These are phyloP conservation scores for Auricularia sp. DNA, from an alignment of 768 basidiomycete species.

Conservation along the genomic window DNA sequence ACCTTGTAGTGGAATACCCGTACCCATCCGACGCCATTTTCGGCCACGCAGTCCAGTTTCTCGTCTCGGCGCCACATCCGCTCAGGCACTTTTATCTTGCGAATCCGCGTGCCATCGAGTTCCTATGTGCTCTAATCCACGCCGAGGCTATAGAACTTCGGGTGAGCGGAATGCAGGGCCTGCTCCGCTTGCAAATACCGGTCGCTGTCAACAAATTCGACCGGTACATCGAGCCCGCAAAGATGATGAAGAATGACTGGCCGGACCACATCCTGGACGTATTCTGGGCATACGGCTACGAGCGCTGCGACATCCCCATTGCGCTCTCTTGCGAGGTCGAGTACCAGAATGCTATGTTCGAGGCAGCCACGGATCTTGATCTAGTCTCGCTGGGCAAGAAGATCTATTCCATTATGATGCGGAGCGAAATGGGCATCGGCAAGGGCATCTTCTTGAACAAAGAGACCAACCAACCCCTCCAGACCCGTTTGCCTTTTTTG, in stretches of 20 bases:
- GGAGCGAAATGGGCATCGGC: conserved; percentile 50
- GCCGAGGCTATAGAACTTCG: conserved; percentile 45
- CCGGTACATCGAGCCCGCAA: conserved; percentile 37
- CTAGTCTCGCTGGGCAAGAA: conserved; percentile 41
- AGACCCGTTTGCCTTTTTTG: conserved; percentile 48
- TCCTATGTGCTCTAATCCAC: conserved; percentile 47
- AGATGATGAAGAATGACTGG: conserved; percentile 34
- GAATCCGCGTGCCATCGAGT: conserved; percentile 34
- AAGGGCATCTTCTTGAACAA: conserved; percentile 42
- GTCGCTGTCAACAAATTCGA: conserved; percentile 29
- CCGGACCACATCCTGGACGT: conserved; percentile 37
- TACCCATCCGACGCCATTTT: conserved; percentile 32
- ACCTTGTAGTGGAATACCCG: conserved; percentile 34
- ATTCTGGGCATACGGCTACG: conserved; percentile 38
- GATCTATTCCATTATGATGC: conserved; percentile 39
- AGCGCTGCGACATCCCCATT: conserved; percentile 30
- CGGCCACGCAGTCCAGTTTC: conserved; percentile 45
- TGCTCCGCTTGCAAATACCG: conserved; percentile 40
- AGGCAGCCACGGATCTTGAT: conserved; percentile 36
- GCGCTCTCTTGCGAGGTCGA: conserved; percentile 32
- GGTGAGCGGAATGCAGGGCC: conserved; percentile 40
- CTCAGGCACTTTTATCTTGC: conserved; percentile 35
- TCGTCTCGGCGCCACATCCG: conserved; percentile 35
- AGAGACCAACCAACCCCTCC: conserved; percentile 31
- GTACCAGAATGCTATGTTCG: conserved; percentile 46